Percentiles rank a stretch among this genome's conserved stretches.
These are phyloP conservation scores for Candolleomyces efflorescens DNA, from an alignment of 768 basidiomycete species.

Conservation along the genomic window DNA sequence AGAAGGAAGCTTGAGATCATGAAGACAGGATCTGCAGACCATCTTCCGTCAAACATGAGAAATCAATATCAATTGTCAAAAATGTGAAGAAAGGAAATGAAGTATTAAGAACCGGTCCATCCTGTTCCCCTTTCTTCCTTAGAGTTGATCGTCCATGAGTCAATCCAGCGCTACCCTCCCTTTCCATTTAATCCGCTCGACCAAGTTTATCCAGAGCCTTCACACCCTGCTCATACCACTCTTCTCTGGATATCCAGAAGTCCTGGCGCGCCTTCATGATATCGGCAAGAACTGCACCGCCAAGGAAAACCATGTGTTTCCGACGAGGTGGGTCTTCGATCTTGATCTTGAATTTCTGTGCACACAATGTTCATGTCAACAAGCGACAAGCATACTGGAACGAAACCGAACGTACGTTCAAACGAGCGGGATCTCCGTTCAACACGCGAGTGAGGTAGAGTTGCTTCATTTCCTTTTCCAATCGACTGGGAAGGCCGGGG, in stretches of 20 bases:
- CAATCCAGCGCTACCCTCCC: background rate
- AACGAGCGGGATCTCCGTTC: constrained; percentile 71
- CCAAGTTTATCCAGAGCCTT: constrained; percentile 83
- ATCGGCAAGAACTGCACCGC: constrained; percentile 96
- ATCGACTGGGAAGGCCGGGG: constrained; percentile 91
- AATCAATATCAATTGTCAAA: too few species aligned
- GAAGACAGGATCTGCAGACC: too few species aligned
- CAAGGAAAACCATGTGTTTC: constrained; percentile 99
- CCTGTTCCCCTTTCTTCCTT: background rate
- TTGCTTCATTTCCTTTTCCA: constrained; percentile 99
- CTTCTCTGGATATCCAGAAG: constrained; percentile 93
- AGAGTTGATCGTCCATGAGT: background rate
- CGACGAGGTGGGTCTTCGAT: constrained; percentile 98
- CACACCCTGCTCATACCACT: constrained; percentile 91
- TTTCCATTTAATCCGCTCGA: constrained; percentile 45
- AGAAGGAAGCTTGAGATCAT: too few species aligned
- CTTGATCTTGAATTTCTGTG: constrained; percentile 97
- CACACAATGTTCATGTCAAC: background rate
- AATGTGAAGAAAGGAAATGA: too few species aligned
- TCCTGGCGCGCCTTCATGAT: constrained; percentile 95
- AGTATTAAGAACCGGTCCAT: background rate
- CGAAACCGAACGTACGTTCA: constrained; percentile 67
- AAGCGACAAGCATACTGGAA: background rate
- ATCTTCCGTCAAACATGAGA: too few species aligned
- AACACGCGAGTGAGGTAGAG: constrained; percentile 92